phyloP scores from a whole-genome alignment of 345 rosid species.

The Camelina neglecta region DNA sequence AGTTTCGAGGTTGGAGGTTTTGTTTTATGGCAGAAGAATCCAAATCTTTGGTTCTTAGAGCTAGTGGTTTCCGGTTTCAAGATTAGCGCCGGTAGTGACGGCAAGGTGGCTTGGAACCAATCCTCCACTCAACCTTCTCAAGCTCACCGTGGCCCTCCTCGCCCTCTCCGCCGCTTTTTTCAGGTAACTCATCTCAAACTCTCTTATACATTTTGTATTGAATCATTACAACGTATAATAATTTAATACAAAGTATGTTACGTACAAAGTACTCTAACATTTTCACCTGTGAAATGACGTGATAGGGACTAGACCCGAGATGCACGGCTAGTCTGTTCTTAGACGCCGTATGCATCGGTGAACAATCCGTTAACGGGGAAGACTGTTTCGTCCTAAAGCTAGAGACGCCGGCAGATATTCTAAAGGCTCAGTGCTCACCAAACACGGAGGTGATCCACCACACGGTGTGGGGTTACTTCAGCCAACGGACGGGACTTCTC shows the following conservation, averaged over 20 bases:
- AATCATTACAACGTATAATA: no score
- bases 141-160: constrained; percentile 81
- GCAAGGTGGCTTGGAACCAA: constrained; percentile 92
- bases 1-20: constrained; percentile 81
- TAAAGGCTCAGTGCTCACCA: constrained; percentile 67
- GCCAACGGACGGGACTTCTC: constrained; percentile 86
- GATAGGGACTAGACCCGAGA: constrained; percentile 89
- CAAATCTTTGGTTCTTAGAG: constrained; percentile 86
- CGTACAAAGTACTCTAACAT: no score
- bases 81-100: constrained; percentile 89
- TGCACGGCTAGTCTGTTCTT: constrained; percentile 74
- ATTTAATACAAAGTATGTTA: no score
- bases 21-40: constrained; percentile 92
- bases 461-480: constrained; percentile 88
- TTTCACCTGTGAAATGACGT: constrained; percentile 4
- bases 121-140: constrained; percentile 80
- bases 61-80: constrained; percentile 85
- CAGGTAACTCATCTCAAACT: constrained; percentile 56
- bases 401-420: constrained; percentile 56
- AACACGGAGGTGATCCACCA: constrained; percentile 82
- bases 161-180: constrained; percentile 88
- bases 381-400: constrained; percentile 81
- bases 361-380: constrained; percentile 55
- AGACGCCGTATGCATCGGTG: constrained; percentile 76
- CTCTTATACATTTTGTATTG: no score